Percentiles rank a stretch among this genome's conserved stretches.
phyloP scores from a whole-genome alignment of 768 basidiomycete species.

The Mycena indigotica region DNA sequence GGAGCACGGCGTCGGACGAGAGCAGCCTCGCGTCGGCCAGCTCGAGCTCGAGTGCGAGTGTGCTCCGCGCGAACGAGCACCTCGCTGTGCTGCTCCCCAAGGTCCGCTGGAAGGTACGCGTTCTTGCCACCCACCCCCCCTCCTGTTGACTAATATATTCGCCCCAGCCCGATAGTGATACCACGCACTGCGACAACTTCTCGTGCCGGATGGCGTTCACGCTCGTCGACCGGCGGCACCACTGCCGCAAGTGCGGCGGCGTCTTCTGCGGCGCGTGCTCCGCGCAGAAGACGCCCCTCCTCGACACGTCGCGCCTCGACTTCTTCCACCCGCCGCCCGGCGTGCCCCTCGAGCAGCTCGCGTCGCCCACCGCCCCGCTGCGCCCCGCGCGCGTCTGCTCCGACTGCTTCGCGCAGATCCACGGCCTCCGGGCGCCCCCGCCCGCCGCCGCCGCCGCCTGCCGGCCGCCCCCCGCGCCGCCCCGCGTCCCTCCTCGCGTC shows the following conservation, averaged over 20 bases:
- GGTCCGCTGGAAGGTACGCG: slow-evolving; percentile 73
- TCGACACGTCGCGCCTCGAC: slow-evolving; percentile 70
- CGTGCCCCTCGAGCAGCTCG: slow-evolving; percentile 58
- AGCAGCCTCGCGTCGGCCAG: slow-evolving; percentile 34
- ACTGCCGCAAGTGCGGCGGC: slow-evolving; percentile 85
- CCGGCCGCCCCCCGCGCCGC: slow-evolving; percentile 38
- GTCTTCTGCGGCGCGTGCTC: slow-evolving; percentile 71
- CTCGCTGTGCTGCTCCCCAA: slow-evolving; percentile 74
- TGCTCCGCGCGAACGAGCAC: slow-evolving; percentile 62
- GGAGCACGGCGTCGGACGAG: slow-evolving; percentile 24
- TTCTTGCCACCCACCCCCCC: slow-evolving; percentile 9
- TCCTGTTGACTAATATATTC: slow-evolving; percentile 20
- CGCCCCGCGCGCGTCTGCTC: slow-evolving; percentile 68
- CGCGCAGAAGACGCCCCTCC: slow-evolving; percentile 57
- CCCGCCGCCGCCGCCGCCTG: no score
- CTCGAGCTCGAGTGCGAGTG: slow-evolving; percentile 30
- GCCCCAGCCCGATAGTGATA: slow-evolving; percentile 61
- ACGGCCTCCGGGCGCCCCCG: no score
- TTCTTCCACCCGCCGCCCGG: slow-evolving; percentile 75
- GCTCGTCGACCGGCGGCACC: slow-evolving; percentile 75
- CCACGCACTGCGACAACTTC: slow-evolving; percentile 71
- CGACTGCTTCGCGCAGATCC: slow-evolving; percentile 75
- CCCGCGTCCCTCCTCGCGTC: slow-evolving; percentile 34
- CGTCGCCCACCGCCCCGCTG: slow-evolving; percentile 67
- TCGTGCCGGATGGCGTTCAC: slow-evolving; percentile 67